These are phyloP conservation scores for Cordyceps militaris DNA, from an alignment of 2,329 filamentous ascomycete species.

Conservation along the genomic window DNA sequence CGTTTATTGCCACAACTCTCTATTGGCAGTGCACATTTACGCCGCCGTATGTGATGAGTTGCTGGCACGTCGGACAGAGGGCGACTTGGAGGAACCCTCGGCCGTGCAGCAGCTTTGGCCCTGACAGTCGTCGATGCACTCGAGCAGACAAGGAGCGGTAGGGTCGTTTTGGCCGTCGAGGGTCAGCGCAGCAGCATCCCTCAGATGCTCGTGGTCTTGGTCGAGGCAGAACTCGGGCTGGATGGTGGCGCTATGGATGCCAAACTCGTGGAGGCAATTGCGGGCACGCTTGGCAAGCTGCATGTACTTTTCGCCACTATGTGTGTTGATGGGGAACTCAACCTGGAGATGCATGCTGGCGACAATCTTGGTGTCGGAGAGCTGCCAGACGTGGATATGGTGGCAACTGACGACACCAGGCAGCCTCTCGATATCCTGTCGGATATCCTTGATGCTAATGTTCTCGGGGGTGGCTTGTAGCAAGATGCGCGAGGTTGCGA, in stretches of 20 bases:
- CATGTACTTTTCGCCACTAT: slow-evolving; percentile 81
- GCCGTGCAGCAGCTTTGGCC: slow-evolving; percentile 26
- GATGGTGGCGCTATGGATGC: slow-evolving; percentile 95
- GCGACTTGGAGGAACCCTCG: slow-evolving; percentile 27
- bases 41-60: slow-evolving; percentile 22
- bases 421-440: slow-evolving; percentile 79
- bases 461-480: slow-evolving; percentile 90
- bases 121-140: slow-evolving; percentile 34
- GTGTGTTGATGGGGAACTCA: slow-evolving; percentile 77
- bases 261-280: slow-evolving; percentile 86
- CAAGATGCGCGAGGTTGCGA: slow-evolving; percentile 77
- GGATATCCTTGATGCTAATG: slow-evolving; percentile 81
- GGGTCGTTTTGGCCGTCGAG: slow-evolving; percentile 28
- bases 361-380: slow-evolving; percentile 89
- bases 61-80: slow-evolving; percentile 30
- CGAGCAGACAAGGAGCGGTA: slow-evolving; percentile 39
- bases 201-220: slow-evolving; percentile 33
- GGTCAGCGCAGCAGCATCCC: slow-evolving; percentile 28
- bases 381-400: slow-evolving; percentile 95
- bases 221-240: slow-evolving; percentile 79
- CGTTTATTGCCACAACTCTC: neutral
- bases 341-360: slow-evolving; percentile 92
- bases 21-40: neutral
- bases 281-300: slow-evolving; percentile 73
- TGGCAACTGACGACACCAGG: slow-evolving; percentile 86